phyloP scores from a whole-genome alignment of 495 filamentous ascomycete genomes.

The Podospora bellae-mahoneyi region DNA sequence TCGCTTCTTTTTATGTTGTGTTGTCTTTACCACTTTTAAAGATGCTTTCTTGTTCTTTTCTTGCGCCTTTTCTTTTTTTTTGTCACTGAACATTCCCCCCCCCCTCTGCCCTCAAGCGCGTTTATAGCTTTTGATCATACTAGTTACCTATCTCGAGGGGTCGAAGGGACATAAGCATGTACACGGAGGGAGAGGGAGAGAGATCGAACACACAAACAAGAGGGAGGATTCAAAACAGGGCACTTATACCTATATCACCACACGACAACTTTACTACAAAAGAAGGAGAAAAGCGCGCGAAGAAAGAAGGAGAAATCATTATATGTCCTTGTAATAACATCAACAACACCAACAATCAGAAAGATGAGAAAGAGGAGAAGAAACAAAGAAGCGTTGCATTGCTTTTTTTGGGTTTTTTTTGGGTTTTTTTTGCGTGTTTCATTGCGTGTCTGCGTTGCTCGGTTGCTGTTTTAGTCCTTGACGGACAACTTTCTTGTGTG shows the following conservation, averaged over 20 bases:
- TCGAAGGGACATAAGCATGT: not conserved
- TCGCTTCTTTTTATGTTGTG: not conserved
- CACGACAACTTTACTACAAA: not conserved
- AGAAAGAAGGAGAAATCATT: not conserved
- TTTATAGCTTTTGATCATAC: not conserved
- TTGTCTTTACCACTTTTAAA: not conserved
- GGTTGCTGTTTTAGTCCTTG: not conserved
- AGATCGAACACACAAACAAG: not conserved
- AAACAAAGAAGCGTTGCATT: conserved; percentile 1
- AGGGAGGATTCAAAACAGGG: not conserved
- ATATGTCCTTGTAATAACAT: conserved; percentile 7
- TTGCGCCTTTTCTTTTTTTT: not conserved
- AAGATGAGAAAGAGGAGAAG: not conserved
- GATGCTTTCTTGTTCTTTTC: not conserved
- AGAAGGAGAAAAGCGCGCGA: not conserved
- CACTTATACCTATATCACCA: not conserved
- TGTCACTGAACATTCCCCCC: not conserved
- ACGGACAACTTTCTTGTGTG: not conserved
- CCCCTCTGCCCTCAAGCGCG: too few species aligned
- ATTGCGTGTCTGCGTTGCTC: not conserved
- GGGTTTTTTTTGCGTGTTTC: not conserved
- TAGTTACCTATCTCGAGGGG: not conserved
- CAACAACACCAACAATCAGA: not conserved
- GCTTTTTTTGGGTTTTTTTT: not conserved
- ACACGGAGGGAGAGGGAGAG: too few species aligned